A percentile compares a stretch with the other conserved stretches of the same genome.
Evolutionary conservation across 345 rosid genomes (phyloP).

Genomic region (Xanthoceras sorbifolium): DNA sequence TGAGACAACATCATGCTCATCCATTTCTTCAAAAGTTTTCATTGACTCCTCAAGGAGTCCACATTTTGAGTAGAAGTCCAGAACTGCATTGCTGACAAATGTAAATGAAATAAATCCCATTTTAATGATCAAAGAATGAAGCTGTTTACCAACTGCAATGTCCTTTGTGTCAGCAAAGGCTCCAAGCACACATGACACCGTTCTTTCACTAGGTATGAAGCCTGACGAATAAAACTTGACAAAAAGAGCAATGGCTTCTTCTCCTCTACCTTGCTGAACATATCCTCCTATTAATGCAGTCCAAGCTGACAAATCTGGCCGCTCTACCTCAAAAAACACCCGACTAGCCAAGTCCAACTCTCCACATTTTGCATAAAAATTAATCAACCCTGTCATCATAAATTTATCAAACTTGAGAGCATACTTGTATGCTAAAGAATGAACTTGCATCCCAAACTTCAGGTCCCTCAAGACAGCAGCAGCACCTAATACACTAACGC

Average conservation of each 20-base stretch:
- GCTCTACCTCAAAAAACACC: constrained; percentile 26
- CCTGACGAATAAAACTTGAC: constrained; percentile 28
- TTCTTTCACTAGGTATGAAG: constrained; percentile 28
- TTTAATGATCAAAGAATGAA: constrained; percentile 37
- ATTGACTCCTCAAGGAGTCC: constrained; percentile 25
- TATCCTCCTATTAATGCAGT: constrained; percentile 37
- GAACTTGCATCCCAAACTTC: constrained; percentile 39
- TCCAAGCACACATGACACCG: constrained; percentile 36
- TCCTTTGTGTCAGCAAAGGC: constrained; percentile 28
- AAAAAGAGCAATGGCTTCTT: constrained; percentile 36
- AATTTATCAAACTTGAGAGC: constrained; percentile 33
- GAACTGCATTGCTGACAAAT: constrained; percentile 30
- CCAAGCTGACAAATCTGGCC: constrained; percentile 29
- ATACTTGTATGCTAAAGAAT: constrained; percentile 30
- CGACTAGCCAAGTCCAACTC: constrained; percentile 27
- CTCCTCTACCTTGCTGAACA: constrained; percentile 31
- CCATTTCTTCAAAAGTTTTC: constrained; percentile 31
- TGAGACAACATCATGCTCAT: constrained; percentile 34
- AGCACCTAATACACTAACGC: constrained; percentile 31
- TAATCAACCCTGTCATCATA: constrained; percentile 33
- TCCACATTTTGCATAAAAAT: constrained; percentile 33
- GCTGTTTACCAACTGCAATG: constrained; percentile 31
- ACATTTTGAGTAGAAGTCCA: constrained; percentile 41
- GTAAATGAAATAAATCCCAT: constrained; percentile 29
- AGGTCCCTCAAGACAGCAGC: constrained; percentile 30